These are phyloP conservation scores for Globisporangium perplexum DNA, from an alignment of 352 stramenopile species.

Conservation along the genomic window DNA sequence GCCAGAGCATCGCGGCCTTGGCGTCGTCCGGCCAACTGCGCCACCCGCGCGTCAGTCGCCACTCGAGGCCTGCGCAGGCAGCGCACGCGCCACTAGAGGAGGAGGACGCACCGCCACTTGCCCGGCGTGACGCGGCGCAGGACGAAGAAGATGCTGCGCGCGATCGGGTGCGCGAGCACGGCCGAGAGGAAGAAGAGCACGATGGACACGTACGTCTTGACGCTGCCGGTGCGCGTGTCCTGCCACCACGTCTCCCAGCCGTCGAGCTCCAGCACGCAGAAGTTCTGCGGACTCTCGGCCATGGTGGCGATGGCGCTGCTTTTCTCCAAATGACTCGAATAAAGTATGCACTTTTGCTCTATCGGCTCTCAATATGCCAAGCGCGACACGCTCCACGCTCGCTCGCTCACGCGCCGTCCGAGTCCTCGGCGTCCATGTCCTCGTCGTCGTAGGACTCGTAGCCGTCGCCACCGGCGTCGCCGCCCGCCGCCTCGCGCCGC, in stretches of 20 bases:
- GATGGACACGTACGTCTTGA: slow-evolving; percentile 64
- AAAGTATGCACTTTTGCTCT: background rate
- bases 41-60: background rate
- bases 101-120: slow-evolving; percentile 57
- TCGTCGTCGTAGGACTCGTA: slow-evolving; percentile 30
- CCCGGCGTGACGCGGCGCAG: slow-evolving; percentile 43
- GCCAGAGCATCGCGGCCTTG: slow-evolving; percentile 62
- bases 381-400: too few species aligned
- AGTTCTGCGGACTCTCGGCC: slow-evolving; percentile 18
- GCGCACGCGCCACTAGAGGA: too few species aligned
- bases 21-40: slow-evolving; percentile 65
- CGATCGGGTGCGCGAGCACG: slow-evolving; percentile 60
- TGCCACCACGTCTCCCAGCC: slow-evolving; percentile 58
- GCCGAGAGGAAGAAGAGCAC: slow-evolving; percentile 76
- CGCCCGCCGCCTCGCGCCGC: slow-evolving; percentile 20
- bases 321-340: background rate
- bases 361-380: background rate
- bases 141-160: slow-evolving; percentile 61
- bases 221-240: slow-evolving; percentile 34
- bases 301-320: background rate
- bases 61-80: too few species aligned
- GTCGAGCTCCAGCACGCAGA: slow-evolving; percentile 42
- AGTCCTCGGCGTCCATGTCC: slow-evolving; percentile 29
- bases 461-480: slow-evolving; percentile 20
- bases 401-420: too few species aligned